phyloP scores from a whole-genome alignment of 1,284 basidiomycete species.

The Irpex rosettiformis region DNA sequence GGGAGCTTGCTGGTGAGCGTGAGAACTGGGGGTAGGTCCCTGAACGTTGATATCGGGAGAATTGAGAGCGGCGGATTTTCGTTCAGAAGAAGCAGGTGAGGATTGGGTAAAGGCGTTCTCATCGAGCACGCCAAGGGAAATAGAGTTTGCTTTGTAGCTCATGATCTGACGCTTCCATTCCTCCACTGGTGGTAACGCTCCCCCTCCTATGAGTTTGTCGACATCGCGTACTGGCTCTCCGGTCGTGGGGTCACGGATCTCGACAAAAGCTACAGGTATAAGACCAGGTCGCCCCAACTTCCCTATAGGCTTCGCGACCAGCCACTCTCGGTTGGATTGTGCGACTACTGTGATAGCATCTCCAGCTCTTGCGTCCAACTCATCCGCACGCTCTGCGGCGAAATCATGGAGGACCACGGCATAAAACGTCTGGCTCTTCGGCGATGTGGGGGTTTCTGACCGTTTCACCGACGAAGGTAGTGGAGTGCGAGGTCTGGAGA shows the following conservation, averaged over 20 bases:
- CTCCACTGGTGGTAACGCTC: conserved; percentile 90
- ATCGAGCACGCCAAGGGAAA: conserved; percentile 90
- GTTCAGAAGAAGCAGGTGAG: conserved; percentile 9
- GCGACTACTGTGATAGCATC: conserved; percentile 92
- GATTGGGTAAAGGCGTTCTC: conserved; percentile 28
- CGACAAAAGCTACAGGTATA: conserved; percentile 95
- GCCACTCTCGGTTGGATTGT: conserved; percentile 89
- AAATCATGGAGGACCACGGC: conserved; percentile 97
- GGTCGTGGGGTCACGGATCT: conserved; percentile 90
- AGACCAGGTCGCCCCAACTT: conserved; percentile 92
- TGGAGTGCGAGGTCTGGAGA: conserved; percentile 18
- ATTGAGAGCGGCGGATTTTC: neutral
- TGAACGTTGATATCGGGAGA: conserved; percentile 17
- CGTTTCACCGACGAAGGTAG: conserved; percentile 7
- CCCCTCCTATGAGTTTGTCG: conserved; percentile 76
- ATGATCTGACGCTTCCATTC: conserved; percentile 98
- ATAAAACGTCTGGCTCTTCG: conserved; percentile 72
- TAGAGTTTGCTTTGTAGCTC: conserved; percentile 94
- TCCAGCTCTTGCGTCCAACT: conserved; percentile 91
- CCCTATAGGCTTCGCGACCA: conserved; percentile 93
- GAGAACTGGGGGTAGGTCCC: conserved; percentile 23
- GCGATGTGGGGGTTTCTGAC: conserved; percentile 22
- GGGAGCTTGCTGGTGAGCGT: conserved; percentile 19
- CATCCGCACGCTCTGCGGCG: conserved; percentile 90
- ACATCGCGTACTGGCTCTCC: conserved; percentile 75